Evolutionary conservation across 257 asterid genomes (phyloP).

Genomic region (Rubia yunnanensis): DNA sequence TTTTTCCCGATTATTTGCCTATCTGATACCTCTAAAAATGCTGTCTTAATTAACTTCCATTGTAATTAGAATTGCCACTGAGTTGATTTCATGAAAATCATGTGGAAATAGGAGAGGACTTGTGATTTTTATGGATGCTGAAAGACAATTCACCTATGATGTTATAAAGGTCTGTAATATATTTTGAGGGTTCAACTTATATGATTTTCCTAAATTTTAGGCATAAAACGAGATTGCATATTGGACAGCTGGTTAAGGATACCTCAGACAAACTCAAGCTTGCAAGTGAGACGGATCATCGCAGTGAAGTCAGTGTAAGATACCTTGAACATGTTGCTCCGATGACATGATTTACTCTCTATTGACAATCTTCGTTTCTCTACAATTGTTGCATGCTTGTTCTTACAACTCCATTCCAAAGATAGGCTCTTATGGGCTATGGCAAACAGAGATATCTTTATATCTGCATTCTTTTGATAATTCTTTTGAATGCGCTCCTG

Average conservation of each 20-base stretch:
- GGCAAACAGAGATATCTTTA: background rate
- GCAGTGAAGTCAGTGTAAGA: conserved; percentile 60
- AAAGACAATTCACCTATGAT: no score
- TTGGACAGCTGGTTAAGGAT: conserved; percentile 79
- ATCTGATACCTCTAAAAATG: no score
- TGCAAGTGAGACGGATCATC: conserved; percentile 75
- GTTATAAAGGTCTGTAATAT: background rate
- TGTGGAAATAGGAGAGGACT: background rate
- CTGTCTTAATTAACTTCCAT: background rate
- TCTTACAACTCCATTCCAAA: background rate
- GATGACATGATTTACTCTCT: background rate
- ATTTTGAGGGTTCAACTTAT: background rate
- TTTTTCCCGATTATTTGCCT: background rate
- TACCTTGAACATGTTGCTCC: background rate
- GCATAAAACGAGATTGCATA: conserved; percentile 80
- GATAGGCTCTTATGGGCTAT: background rate
- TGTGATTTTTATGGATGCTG: background rate
- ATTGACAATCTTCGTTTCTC: background rate
- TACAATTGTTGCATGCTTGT: background rate
- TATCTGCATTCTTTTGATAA: background rate
- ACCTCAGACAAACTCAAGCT: conserved; percentile 29
- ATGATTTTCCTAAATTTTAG: conserved; percentile 21
- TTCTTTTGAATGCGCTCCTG: background rate
- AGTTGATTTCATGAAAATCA: background rate
- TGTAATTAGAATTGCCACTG: background rate